These are phyloP conservation scores for Hymenoscyphus fructigenus DNA, from an alignment of 2,329 filamentous ascomycete species.

Conservation along the genomic window DNA sequence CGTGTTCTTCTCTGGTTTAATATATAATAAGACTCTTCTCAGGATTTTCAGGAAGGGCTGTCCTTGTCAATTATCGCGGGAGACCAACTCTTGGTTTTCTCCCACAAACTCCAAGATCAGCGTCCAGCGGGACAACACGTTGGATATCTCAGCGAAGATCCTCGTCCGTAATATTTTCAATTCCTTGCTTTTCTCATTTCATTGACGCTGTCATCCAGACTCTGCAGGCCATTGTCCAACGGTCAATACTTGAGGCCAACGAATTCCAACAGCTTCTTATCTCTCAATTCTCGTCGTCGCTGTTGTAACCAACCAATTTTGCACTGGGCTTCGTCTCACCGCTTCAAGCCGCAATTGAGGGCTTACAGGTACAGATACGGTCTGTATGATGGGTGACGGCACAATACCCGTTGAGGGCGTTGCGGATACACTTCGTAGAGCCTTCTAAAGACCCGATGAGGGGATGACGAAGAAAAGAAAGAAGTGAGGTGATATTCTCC, in stretches of 20 bases:
- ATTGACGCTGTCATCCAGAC: constrained; percentile 1
- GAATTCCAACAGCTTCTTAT: background rate
- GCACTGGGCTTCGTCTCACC: background rate
- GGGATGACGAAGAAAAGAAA: constrained; percentile 1
- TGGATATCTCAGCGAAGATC: background rate
- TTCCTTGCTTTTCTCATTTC: background rate
- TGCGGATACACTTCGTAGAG: background rate
- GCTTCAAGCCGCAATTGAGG: background rate
- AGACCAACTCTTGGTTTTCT: background rate
- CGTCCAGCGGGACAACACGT: background rate
- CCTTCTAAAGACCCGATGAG: background rate
- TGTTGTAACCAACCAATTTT: background rate
- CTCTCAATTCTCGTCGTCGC: background rate
- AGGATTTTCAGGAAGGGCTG: background rate
- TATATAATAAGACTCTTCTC: background rate
- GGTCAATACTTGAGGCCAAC: background rate
- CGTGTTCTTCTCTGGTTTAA: background rate
- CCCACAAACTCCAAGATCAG: background rate
- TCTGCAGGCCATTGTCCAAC: constrained; percentile 1
- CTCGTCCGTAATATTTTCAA: background rate
- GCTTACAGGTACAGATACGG: background rate
- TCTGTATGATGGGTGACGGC: background rate
- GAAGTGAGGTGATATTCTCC: background rate
- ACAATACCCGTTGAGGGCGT: background rate
- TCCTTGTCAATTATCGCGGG: background rate